Evolutionary conservation across 139 green algal species (phyloP), one percentile per base, ranked within the genome.

Genomic region (Deuterostichococcus epilithicus): DNA sequence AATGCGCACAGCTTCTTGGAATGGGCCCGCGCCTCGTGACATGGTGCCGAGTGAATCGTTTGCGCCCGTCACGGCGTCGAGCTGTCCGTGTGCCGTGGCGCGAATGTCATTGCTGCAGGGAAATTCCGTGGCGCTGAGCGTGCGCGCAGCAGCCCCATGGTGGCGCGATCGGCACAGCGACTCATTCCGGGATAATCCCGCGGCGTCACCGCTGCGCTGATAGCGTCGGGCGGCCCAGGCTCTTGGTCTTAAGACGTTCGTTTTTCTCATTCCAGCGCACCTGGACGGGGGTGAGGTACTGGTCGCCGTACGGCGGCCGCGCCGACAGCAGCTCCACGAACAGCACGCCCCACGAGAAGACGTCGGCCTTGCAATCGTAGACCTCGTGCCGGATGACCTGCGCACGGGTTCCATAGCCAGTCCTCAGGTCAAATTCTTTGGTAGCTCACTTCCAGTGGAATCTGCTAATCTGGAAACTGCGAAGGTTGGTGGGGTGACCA

Each of bases 341-440:
- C 80, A 95, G 39, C 67, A 95, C 91, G 38, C 91, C 93, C 86
- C 88, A 97, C 70, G 79, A 90, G 89, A 88, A 97, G 2, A 95
- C 88, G 72, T 97, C 93, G 5, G 87, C 85, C 38, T 87, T 87
- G n/a, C 63, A 80, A 44, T 78, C 73, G 78, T 93, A 93, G 6
- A 86, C 25, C 63, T 91, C 84, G 52, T 86, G 83, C 15, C 84
- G 63, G 60, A 97, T 87, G 68, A 63, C 52, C 52, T 63, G 52
- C 52, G n/a, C n/a, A n/a, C n/a, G n/a, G n/a, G n/a, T n/a, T n/a
- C n/a, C n/a, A n/a, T n/a, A n/a, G n/a, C n/a, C n/a, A n/a, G n/a
- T n/a, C n/a, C n/a, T n/a, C n/a, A n/a, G n/a, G n/a, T n/a, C n/a
- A n/a, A n/a, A n/a, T n/a, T n/a, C n/a, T n/a, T n/a, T n/a, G n/a